Evolutionary conservation across 2,329 filamentous ascomycete species (phyloP).

Genomic region (Hymenoscyphus infarciens): DNA sequence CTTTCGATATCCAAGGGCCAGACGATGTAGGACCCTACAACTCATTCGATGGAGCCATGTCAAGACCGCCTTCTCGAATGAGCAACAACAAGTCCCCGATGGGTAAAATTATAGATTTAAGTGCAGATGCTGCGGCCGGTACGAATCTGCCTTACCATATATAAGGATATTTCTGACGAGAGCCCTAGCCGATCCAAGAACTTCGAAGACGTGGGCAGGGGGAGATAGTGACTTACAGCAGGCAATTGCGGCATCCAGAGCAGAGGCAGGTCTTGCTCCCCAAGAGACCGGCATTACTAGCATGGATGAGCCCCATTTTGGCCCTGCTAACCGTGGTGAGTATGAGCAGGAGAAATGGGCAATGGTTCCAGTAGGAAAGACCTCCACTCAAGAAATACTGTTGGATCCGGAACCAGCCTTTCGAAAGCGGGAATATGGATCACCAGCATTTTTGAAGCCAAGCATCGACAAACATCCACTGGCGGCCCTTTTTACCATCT

Average conservation of each 20-base stretch:
- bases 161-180: not conserved
- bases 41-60: conserved; percentile 39
- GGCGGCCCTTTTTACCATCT: conserved; percentile 54
- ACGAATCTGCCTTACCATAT: conserved; percentile 22
- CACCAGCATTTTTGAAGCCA: conserved; percentile 54
- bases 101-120: conserved; percentile 49
- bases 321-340: conserved; percentile 53
- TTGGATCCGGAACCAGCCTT: conserved; percentile 38
- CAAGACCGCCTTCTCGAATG: conserved; percentile 59
- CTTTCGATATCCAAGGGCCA: conserved; percentile 54
- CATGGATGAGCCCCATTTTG: conserved; percentile 48
- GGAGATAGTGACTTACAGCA: conserved; percentile 52
- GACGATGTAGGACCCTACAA: conserved; percentile 44
- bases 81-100: conserved; percentile 54
- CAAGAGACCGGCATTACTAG: conserved; percentile 51
- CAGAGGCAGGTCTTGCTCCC: conserved; percentile 45
- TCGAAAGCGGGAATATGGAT: conserved; percentile 41
- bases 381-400: conserved; percentile 31
- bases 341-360: conserved; percentile 58
- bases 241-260: conserved; percentile 53
- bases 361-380: conserved; percentile 46
- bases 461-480: conserved; percentile 37
- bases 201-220: conserved; percentile 31
- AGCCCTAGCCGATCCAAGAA: conserved; percentile 37
- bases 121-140: conserved; percentile 42